Percentiles rank a stretch among this genome's conserved stretches.
Conservation (phyloP, 306 rosid genomes). For the Neltuma alba region DNA sequence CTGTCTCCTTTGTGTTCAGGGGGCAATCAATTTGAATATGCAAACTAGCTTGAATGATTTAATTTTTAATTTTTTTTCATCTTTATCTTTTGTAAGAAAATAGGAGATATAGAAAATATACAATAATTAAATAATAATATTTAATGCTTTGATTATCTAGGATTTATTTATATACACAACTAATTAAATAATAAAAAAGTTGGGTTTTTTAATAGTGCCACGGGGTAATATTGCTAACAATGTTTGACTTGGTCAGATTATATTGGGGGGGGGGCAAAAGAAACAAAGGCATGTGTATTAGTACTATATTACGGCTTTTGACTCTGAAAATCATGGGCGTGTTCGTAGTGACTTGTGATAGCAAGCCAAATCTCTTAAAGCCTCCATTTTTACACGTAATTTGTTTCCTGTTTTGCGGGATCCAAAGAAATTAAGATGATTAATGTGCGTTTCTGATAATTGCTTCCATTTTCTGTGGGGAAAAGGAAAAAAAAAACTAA, state of each 20-base stretch:
- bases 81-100: neutral
- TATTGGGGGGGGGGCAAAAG: neutral
- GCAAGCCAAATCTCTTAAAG: neutral
- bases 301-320: slow-evolving; percentile 23
- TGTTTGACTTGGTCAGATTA: slow-evolving; percentile 33
- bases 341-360: slow-evolving; percentile 1
- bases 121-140: neutral
- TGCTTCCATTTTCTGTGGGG: neutral
- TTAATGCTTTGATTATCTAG: neutral
- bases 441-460: neutral
- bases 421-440: neutral
- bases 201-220: neutral
- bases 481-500: neutral
- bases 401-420: neutral
- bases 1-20: neutral
- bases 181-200: too few relatives aligned
- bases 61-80: too few relatives aligned
- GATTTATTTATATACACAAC: too few relatives aligned
- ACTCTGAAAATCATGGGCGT: slow-evolving; percentile 4
- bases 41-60: neutral
- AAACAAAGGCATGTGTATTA: neutral
- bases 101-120: neutral
- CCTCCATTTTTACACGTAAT: neutral
- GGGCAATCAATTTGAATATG: neutral
- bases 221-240: neutral